Evolutionary conservation across 345 rosid genomes (phyloP), one percentile per base, ranked within the genome.

Genomic region (Aquilaria yunnanensis): DNA sequence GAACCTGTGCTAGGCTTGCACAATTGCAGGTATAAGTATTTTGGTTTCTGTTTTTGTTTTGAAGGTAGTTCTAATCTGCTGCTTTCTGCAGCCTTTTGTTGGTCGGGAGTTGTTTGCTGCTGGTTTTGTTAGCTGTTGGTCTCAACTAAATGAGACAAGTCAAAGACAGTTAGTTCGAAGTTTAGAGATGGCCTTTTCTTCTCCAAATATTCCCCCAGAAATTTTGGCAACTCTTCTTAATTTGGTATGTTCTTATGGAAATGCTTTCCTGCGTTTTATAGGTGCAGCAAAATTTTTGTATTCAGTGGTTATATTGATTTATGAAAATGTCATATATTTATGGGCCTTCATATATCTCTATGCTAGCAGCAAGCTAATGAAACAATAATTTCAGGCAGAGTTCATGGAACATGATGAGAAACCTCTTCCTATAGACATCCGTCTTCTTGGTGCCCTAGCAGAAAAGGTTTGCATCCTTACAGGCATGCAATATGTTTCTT

Each of bases 121-220:
- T 72, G 97, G 99, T 71, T 94, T 94, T 80, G 99, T 94, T 73
- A 94, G 99, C 80, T 94, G 97, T 80, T 94, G 99, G 99, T 82
- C 88, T 54, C 86, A 90, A 73, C 84, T 94, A 63, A 84, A 77
- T 61, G 99, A 88, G 69, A 57, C 81, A 69, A 88, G 96, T 76
- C 99, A 90, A 79, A 86, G 81, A 71, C 96, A 90, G 72, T 68
- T 94, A 70, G 99, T 94, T 72, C 83, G 80, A 67, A 91, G 91
- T 78, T 72, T 94, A 78, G 99, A 94, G 86, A 90, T 86, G 94
- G 99, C 99, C 67, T 94, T 94, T 81, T 94, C 97, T 49, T 89
- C 97, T 70, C 90, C 87, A 70, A 90, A 94, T 78, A 94, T 94
- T 59, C 95, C 99, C 75, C 97, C 96, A 66, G 99, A 94, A 84